A percentile compares a stretch with the other conserved stretches of the same genome.
Conservation (phyloP, 1,284 basidiomycete genomes). For the Cutaneotrichosporon cavernicola region DNA sequence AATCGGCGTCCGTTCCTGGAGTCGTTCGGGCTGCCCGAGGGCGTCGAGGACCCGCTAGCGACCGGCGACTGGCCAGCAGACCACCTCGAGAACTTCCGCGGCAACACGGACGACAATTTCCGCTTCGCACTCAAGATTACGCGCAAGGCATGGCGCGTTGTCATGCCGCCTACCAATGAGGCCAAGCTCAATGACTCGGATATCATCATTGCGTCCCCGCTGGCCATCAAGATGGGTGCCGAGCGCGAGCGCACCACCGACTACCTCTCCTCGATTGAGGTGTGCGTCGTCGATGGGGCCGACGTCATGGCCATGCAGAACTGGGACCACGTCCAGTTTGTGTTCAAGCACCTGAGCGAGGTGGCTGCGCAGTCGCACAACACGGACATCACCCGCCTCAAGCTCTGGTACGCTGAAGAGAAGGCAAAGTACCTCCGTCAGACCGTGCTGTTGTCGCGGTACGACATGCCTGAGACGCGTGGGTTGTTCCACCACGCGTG, state of each 20-base stretch:
- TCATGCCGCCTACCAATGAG: slow-evolving; percentile 59
- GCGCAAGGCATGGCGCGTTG: slow-evolving; percentile 82
- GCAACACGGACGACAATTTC: slow-evolving; percentile 98
- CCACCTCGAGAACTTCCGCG: slow-evolving; percentile 89
- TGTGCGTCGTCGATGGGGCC: slow-evolving; percentile 88
- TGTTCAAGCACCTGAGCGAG: slow-evolving; percentile 78
- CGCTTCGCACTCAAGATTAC: slow-evolving; percentile 89
- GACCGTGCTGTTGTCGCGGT: slow-evolving; percentile 80
- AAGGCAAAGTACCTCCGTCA: slow-evolving; percentile 81
- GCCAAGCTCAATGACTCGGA: slow-evolving; percentile 65
- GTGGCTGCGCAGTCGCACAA: slow-evolving; percentile 90
- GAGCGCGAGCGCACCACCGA: slow-evolving; percentile 92
- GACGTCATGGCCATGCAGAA: slow-evolving; percentile 97
- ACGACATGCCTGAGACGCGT: slow-evolving; percentile 85
- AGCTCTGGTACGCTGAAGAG: slow-evolving; percentile 95
- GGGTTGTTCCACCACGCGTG: slow-evolving; percentile 70
- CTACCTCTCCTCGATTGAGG: slow-evolving; percentile 89
- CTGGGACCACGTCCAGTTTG: slow-evolving; percentile 95
- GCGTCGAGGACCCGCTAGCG: slow-evolving; percentile 74
- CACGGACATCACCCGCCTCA: slow-evolving; percentile 93
- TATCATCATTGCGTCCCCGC: slow-evolving; percentile 86
- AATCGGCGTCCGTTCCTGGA: slow-evolving; percentile 76
- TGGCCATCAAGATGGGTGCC: slow-evolving; percentile 85
- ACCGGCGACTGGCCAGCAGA: slow-evolving; percentile 76
- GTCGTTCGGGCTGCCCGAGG: slow-evolving; percentile 82